phyloP scores from a whole-genome alignment of 2,329 filamentous ascomycete genomes.

The Aspergillus sp. region DNA sequence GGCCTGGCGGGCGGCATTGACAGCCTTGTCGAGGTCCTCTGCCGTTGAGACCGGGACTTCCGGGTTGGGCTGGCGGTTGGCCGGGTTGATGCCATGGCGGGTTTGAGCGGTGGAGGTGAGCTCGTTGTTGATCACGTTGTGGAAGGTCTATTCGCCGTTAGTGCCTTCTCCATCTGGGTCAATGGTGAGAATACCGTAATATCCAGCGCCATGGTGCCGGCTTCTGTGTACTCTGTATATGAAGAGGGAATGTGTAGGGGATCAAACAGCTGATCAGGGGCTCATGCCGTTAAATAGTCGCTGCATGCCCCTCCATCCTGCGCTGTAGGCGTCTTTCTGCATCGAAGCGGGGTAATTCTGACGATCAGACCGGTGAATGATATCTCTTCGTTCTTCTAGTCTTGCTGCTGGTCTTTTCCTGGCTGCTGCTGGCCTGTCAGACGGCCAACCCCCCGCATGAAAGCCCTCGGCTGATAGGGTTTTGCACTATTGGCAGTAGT shows the following conservation, averaged over 20 bases:
- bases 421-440: too few species aligned
- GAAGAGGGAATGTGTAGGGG: not conserved
- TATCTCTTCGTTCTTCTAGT: too few species aligned
- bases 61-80: conserved; percentile 50
- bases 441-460: not conserved
- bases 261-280: too few species aligned
- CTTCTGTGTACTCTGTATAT: not conserved
- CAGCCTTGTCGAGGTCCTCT: conserved; percentile 52
- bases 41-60: conserved; percentile 51
- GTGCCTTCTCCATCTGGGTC: too few species aligned
- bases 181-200: conserved; percentile 4
- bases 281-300: not conserved
- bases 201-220: conserved; percentile 13
- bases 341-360: not conserved
- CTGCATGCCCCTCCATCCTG: not conserved
- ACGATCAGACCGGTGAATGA: not conserved
- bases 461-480: too few species aligned
- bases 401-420: too few species aligned
- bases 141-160: conserved; percentile 36
- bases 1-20: conserved; percentile 48
- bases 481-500: not conserved
- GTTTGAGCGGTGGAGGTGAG: conserved; percentile 44
- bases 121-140: conserved; percentile 54
- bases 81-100: conserved; percentile 52
- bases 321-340: not conserved